Conservation (phyloP, 2,329 filamentous ascomycete genomes). For the Pestalotiopsis fici region DNA sequence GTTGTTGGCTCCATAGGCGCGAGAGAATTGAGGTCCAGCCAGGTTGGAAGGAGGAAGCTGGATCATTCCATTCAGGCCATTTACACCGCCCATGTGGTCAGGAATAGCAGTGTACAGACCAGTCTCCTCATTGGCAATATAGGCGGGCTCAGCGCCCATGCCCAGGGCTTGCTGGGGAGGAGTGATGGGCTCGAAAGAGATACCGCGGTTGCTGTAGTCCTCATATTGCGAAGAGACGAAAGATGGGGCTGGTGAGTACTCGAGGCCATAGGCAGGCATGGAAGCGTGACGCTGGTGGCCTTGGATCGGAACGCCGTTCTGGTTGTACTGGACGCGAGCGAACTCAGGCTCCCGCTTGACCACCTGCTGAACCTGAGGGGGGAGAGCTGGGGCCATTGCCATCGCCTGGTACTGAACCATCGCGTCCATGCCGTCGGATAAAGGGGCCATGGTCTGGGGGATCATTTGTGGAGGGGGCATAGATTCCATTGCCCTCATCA, state of each 20-base stretch:
- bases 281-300: constrained; percentile 91
- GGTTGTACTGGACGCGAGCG: constrained; percentile 82
- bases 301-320: constrained; percentile 85
- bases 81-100: constrained; percentile 74
- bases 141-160: constrained; percentile 85
- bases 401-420: constrained; percentile 72
- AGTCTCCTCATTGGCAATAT: constrained; percentile 97
- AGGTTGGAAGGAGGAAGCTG: constrained; percentile 86
- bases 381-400: constrained; percentile 68
- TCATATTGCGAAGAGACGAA: constrained; percentile 99
- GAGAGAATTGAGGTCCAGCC: constrained; percentile 76
- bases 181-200: constrained; percentile 96
- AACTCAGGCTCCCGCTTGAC: constrained; percentile 91
- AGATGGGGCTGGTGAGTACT: constrained; percentile 96
- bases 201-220: constrained; percentile 93
- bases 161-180: constrained; percentile 87
- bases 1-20: constrained; percentile 72
- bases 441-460: constrained; percentile 56
- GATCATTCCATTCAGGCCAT: constrained; percentile 84
- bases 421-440: constrained; percentile 68
- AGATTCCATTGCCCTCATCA: constrained; percentile 86
- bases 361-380: constrained; percentile 62
- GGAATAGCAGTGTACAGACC: constrained; percentile 94
- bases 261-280: constrained; percentile 93
- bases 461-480: constrained; percentile 94